Conservation (phyloP, 495 filamentous ascomycete genomes). For the Daldinia grandis region DNA sequence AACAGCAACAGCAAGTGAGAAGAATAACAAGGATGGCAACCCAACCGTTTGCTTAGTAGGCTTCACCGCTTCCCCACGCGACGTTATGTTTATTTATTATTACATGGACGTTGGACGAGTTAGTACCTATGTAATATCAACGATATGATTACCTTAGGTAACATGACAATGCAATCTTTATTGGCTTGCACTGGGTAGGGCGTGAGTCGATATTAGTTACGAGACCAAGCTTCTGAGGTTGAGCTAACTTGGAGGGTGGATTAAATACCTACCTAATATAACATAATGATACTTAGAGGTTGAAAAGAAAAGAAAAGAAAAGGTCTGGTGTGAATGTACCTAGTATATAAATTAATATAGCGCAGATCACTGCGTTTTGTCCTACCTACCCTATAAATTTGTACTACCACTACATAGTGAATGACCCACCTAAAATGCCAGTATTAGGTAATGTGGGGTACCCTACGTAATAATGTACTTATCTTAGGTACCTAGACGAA, state of each 20-base stretch:
- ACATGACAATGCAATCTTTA: not conserved
- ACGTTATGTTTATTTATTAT: conserved; percentile 7
- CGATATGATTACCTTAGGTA: not conserved
- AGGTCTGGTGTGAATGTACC: not conserved
- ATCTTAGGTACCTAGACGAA: conserved; percentile 1
- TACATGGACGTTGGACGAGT: not conserved
- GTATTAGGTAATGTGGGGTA: conserved; percentile 4
- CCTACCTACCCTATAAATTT: not conserved
- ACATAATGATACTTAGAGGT: too few relatives aligned
- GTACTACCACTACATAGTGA: not conserved
- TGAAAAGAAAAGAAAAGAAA: not conserved
- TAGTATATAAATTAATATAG: too few relatives aligned
- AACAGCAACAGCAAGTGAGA: conserved; percentile 7
- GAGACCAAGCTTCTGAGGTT: not conserved
- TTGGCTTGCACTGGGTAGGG: not conserved
- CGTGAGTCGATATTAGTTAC: not conserved
- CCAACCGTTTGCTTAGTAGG: not conserved
- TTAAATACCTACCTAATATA: too few relatives aligned
- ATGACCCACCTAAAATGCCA: not conserved
- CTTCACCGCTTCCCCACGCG: conserved; percentile 29
- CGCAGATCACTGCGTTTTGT: not conserved
- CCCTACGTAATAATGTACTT: conserved; percentile 21
- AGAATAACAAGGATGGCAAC: not conserved
- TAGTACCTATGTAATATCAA: not conserved
- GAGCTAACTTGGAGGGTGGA: not conserved